Conservation (phyloP, 2,329 filamentous ascomycete genomes). For the Arthroderma uncinatum region DNA sequence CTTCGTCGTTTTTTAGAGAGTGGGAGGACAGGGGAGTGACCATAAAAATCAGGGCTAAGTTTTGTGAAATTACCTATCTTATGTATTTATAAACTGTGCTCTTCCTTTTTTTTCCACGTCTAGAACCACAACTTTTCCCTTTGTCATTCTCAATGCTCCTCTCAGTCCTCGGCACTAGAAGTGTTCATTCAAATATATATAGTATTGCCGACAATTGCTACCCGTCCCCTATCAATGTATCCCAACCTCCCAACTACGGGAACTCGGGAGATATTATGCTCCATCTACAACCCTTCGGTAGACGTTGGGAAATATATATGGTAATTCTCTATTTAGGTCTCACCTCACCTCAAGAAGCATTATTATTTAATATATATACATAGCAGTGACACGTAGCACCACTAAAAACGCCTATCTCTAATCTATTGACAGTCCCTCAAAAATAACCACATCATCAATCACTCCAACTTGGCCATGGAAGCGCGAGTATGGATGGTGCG, state of each 20-base stretch:
- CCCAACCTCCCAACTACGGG: too few relatives aligned
- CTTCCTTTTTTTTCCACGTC: slow-evolving; percentile 4
- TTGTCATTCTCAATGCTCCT: background rate
- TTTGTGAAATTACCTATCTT: slow-evolving; percentile 5
- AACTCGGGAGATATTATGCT: too few relatives aligned
- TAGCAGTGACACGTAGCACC: background rate
- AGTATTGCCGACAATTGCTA: background rate
- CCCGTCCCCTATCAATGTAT: background rate
- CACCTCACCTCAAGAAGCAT: too few relatives aligned
- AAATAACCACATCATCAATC: background rate
- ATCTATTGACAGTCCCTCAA: background rate
- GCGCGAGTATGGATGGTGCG: slow-evolving; percentile 36
- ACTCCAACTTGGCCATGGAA: background rate
- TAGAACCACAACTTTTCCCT: slow-evolving; percentile 3
- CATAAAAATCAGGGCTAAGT: slow-evolving; percentile 6
- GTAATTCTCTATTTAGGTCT: too few relatives aligned
- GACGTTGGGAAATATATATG: too few relatives aligned
- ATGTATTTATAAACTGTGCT: slow-evolving; percentile 6
- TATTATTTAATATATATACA: background rate
- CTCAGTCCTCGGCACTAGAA: background rate
- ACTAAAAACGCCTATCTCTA: background rate
- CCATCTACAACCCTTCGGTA: too few relatives aligned
- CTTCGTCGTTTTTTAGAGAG: slow-evolving; percentile 5
- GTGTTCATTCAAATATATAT: background rate
- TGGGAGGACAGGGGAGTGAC: slow-evolving; percentile 1